Base-by-base conservation (phyloP, 345 rosid species). In the Camelina neglecta region DNA sequence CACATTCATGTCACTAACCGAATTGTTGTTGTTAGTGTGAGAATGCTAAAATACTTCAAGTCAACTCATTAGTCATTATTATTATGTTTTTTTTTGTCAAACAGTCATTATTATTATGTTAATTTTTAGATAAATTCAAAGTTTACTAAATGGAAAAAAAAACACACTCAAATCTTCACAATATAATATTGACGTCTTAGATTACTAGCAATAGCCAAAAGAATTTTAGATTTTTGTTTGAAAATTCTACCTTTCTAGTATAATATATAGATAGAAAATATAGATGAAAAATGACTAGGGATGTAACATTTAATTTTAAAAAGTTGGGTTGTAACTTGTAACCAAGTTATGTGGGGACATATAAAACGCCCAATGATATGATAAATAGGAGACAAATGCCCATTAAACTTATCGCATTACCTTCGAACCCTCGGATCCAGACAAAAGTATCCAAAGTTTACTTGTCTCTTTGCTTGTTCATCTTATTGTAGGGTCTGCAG, bases 321-420 rank as follows among this genome's bases (percentile, higher is more conserved):
- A 20, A 23, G 15, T 10, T 20, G 7, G 21, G 57, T 62, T 65
- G 62, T 3, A 26, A 26, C 4, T 4, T 29, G 31, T 47, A 65
- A 77, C 44, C 67, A 77, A 57, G 72, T 77, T 71, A 71, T 59
- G 76, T 65, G 48, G 81, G 72, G 81, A 71, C 76, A 57, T 65
- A 18, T 35, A 29, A 16, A 1, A 5, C 24, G 23, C 57, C 60
- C 21, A 65, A 13, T 71, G 67, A 58, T 47, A 64, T 64, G 36
- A 71, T 41, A 65, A 58, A 71, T 7, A 58, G 8, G 68, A 77
- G 68, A 77, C 81, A 71, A 29, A 39, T 26, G 54, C 59, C 65
- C 41, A 54, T 69, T 55, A 16, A 47, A 64, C 60, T 70, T 70
- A 76, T 48, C 24, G 58, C 71, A 62, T 70, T 63, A 76, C 71